Conservation (phyloP, 2,329 filamentous ascomycete genomes). For the Xylariaceae sp. region DNA sequence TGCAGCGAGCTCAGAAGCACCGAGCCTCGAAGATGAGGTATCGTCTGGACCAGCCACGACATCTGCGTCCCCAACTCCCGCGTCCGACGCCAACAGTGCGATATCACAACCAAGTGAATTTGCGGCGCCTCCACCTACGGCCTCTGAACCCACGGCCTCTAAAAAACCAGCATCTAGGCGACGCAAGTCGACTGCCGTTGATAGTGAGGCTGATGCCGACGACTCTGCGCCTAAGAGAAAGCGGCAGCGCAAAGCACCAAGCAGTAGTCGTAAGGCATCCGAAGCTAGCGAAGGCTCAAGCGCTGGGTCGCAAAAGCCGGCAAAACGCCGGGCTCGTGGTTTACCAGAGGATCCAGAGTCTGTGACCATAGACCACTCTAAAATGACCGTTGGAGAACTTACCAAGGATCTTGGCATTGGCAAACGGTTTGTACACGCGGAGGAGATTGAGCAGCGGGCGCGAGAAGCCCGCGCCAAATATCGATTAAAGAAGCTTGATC, state of each 20-base stretch:
- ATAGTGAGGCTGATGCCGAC: slow-evolving; percentile 9
- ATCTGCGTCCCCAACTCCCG: slow-evolving; percentile 20
- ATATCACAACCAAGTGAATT: slow-evolving; percentile 14
- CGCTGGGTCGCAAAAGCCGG: slow-evolving; percentile 20
- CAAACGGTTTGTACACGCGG: slow-evolving; percentile 68
- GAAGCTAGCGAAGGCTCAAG: slow-evolving; percentile 21
- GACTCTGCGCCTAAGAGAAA: slow-evolving; percentile 30
- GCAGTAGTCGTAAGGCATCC: slow-evolving; percentile 13
- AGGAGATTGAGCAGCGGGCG: slow-evolving; percentile 65
- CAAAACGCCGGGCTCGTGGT: slow-evolving; percentile 37
- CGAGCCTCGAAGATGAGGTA: slow-evolving; percentile 9
- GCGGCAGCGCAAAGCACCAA: slow-evolving; percentile 25
- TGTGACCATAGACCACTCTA: slow-evolving; percentile 58
- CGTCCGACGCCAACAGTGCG: slow-evolving; percentile 17
- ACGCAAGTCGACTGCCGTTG: slow-evolving; percentile 24
- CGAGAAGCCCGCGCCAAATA: slow-evolving; percentile 34
- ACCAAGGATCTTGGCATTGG: slow-evolving; percentile 65
- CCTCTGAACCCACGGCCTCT: slow-evolving; percentile 15
- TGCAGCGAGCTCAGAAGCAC: slow-evolving; percentile 8
- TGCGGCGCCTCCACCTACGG: neutral
- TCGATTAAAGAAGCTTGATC: slow-evolving; percentile 36
- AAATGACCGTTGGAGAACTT: slow-evolving; percentile 67
- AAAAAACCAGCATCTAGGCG: slow-evolving; percentile 26
- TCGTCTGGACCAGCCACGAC: slow-evolving; percentile 15
- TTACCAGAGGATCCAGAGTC: slow-evolving; percentile 60